Conservation (phyloP, 768 basidiomycete species). For the Tylopilus plumbeoviolaceoides region DNA sequence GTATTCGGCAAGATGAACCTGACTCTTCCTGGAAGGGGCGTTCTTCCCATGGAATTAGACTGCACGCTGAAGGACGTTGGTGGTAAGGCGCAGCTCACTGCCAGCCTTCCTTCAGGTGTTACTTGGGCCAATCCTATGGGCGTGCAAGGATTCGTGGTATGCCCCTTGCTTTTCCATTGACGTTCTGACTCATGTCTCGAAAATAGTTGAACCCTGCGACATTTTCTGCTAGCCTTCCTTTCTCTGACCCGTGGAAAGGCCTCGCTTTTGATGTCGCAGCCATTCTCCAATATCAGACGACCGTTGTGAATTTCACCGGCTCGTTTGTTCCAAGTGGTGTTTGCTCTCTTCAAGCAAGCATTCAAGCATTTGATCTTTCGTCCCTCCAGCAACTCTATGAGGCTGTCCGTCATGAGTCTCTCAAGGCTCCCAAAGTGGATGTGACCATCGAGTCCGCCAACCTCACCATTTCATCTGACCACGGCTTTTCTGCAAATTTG, state of each 20-base stretch:
- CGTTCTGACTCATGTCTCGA: neutral
- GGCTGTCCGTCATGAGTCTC: neutral
- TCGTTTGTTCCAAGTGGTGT: neutral
- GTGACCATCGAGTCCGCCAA: constrained; percentile 5
- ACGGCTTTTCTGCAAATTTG: constrained; percentile 2
- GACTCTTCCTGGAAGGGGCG: neutral
- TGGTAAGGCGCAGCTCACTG: neutral
- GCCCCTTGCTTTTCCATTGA: neutral
- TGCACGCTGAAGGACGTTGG: neutral
- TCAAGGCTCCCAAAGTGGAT: constrained; percentile 1
- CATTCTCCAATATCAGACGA: neutral
- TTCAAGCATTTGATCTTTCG: neutral
- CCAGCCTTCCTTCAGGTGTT: constrained; percentile 1
- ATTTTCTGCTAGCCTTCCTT: neutral
- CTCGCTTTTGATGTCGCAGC: constrained; percentile 1
- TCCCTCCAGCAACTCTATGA: constrained; percentile 1
- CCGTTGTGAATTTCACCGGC: neutral
- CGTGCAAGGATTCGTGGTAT: constrained; percentile 2
- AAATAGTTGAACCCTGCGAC: constrained; percentile 4
- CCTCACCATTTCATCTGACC: neutral
- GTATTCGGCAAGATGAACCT: neutral
- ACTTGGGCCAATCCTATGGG: constrained; percentile 4
- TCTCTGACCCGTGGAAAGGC: constrained; percentile 1
- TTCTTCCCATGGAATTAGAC: constrained; percentile 2
- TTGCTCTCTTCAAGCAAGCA: neutral